A percentile compares a stretch with the other conserved stretches of the same genome.
Evolutionary conservation across 768 basidiomycete genomes (phyloP).

Genomic region (Trichaptum fuscoviolaceum): DNA sequence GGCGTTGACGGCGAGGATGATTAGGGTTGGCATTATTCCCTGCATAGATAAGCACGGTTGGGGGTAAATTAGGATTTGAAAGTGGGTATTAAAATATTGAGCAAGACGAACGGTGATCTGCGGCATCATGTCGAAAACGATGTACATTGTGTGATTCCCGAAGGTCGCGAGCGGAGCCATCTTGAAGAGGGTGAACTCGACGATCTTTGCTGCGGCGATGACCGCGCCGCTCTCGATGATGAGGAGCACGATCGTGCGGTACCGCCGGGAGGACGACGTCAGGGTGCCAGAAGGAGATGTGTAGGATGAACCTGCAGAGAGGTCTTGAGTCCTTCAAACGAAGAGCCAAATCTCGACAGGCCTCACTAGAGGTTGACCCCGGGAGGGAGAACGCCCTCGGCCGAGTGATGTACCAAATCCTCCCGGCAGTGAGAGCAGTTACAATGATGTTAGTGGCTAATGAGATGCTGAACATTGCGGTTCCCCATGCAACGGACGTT

Average conservation of each 20-base stretch:
- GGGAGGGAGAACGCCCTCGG: neutral
- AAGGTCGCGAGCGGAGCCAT: constrained; percentile 9
- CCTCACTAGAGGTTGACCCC: neutral
- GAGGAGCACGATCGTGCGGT: constrained; percentile 9
- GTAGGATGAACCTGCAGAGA: neutral
- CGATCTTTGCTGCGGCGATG: constrained; percentile 12
- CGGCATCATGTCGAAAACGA: constrained; percentile 14
- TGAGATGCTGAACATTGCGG: constrained; percentile 10
- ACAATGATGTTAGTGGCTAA: constrained; percentile 13
- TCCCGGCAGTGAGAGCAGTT: constrained; percentile 9
- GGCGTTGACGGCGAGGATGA: constrained; percentile 11
- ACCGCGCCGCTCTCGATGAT: constrained; percentile 12
- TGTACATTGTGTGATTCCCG: constrained; percentile 10
- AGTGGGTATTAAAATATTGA: neutral
- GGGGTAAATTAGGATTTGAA: neutral
- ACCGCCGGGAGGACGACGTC: neutral
- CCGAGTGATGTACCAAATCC: constrained; percentile 10
- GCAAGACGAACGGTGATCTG: constrained; percentile 12
- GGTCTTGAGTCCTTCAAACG: neutral
- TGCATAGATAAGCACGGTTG: neutral
- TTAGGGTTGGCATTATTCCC: constrained; percentile 13
- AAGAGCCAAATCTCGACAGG: neutral
- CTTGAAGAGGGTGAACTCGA: constrained; percentile 13
- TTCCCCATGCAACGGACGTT: constrained; percentile 6
- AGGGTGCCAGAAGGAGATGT: neutral